Base-by-base conservation (phyloP, 1,284 basidiomycete species). In the Sporisorium sorghi region DNA sequence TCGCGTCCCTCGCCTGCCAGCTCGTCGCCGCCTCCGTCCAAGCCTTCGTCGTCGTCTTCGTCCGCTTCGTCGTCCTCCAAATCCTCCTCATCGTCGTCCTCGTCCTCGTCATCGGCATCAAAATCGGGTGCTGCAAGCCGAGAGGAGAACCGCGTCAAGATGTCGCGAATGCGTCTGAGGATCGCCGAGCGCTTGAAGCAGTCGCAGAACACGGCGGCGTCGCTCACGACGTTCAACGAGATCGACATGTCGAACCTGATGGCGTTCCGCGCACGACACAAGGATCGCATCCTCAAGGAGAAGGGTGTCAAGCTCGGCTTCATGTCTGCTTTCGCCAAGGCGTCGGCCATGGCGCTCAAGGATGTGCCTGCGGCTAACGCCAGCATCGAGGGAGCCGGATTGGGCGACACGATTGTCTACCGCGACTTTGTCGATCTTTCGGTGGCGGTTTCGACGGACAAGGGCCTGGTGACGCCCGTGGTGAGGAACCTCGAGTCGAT, bases 181-280 rank as follows among this genome's bases (percentile, higher is more conserved):
- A 99, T 99, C 82, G 93, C 96, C 50, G 94, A 97, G 87, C 93
- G 96, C 64, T 89, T 99, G 84, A 99, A 99, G 88, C 92, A 97
- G 85, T 97, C 95, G 43, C 96, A 99, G 86, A 98, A 98, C 86
- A 90, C 94, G 14, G 97, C 96, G 11, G 96, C 96, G 48, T 94
- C 94, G 63, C 87, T 99, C 74, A 99, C 97, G 55, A 99, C 96
- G 46, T 99, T 99, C 89, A 98, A 99, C 87, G 96, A 99, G 87
- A 94, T 99, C 84, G 96, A 99, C 88, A 99, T 99, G 96, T 94
- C 93, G 47, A 91, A 91, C 48, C 87, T 98, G 71, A 93, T 98
- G 88, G 91, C 92, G 56, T 91, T 99, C 90, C 91, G 97, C 80
- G 90, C 91, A 84, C 91, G 92, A 83, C 96, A 96, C 90, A 99